Evolutionary conservation across 2,329 filamentous ascomycete genomes (phyloP).

Genomic region (Orbilia ellipsospora): DNA sequence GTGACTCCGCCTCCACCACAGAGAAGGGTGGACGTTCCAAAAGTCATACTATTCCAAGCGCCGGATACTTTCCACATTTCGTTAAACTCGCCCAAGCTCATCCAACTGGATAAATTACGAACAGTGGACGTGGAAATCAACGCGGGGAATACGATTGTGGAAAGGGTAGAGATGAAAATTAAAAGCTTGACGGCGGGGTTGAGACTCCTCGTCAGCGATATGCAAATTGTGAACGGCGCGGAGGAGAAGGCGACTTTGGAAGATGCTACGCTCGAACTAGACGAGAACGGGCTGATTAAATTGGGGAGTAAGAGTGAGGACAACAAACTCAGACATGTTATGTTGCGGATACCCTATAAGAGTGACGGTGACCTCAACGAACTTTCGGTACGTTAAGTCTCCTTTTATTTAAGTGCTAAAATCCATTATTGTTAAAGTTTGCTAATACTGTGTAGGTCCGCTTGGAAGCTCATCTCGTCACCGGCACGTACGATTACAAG

Average conservation of each 20-base stretch:
- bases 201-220: conserved; percentile 72
- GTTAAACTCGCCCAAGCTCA: conserved; percentile 74
- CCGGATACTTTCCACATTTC: conserved; percentile 73
- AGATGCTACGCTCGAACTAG: conserved; percentile 43
- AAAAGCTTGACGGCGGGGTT: conserved; percentile 74
- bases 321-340: conserved; percentile 60
- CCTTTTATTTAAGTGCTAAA: conserved; percentile 63
- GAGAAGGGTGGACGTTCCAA: conserved; percentile 67
- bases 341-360: conserved; percentile 51
- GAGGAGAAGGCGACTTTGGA: conserved; percentile 61
- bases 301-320: conserved; percentile 45
- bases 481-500: conserved; percentile 25
- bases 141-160: conserved; percentile 78
- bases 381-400: conserved; percentile 84
- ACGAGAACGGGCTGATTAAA: conserved; percentile 51
- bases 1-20: conserved; percentile 55
- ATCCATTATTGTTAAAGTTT: conserved; percentile 65
- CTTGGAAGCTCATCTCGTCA: conserved; percentile 37
- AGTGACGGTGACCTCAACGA: conserved; percentile 67
- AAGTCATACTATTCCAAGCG: conserved; percentile 79
- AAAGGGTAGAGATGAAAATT: conserved; percentile 71
- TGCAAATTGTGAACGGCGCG: conserved; percentile 66
- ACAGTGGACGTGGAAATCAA: conserved; percentile 78
- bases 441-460: conserved; percentile 61
- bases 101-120: conserved; percentile 82